These are phyloP conservation scores for Penicillium argentinense DNA, from an alignment of 495 filamentous ascomycete genomes.

Conservation along the genomic window DNA sequence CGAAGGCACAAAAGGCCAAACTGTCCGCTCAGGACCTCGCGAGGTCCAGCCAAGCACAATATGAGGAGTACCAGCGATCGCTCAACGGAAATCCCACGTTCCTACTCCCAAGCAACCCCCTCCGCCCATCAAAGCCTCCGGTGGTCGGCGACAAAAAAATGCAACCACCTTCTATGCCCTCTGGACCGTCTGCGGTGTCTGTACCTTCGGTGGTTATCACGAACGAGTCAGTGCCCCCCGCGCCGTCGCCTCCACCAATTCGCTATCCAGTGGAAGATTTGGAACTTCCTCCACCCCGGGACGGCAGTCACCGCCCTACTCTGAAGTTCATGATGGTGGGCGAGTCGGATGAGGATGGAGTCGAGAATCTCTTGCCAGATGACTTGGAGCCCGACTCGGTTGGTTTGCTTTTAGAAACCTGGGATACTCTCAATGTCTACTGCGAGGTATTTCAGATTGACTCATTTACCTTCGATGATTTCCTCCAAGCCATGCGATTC, in stretches of 20 bases:
- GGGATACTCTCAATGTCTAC: conserved; percentile 96
- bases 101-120: conserved; percentile 30
- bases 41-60: conserved; percentile 48
- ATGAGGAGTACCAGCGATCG: conserved; percentile 53
- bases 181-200: no score
- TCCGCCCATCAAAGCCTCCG: conserved; percentile 36
- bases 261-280: conserved; percentile 97
- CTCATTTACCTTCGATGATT: conserved; percentile 98
- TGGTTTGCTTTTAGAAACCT: conserved; percentile 79
- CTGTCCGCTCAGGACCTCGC: conserved; percentile 43
- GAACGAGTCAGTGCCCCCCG: conserved; percentile 41
- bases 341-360: conserved; percentile 38
- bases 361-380: conserved; percentile 45
- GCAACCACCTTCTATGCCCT: no score
- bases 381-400: conserved; percentile 77
- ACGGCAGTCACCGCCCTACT: conserved; percentile 63
- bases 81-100: conserved; percentile 52
- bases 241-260: conserved; percentile 72
- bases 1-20: conserved; percentile 75
- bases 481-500: conserved; percentile 81
- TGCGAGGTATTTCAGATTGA: conserved; percentile 90
- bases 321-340: conserved; percentile 75
- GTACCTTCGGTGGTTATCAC: conserved; percentile 38
- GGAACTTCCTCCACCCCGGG: conserved; percentile 63
- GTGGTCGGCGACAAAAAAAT: conserved; percentile 42